Conservation (phyloP, 1,284 basidiomycete species). For the Heterobasidion irregulare region DNA sequence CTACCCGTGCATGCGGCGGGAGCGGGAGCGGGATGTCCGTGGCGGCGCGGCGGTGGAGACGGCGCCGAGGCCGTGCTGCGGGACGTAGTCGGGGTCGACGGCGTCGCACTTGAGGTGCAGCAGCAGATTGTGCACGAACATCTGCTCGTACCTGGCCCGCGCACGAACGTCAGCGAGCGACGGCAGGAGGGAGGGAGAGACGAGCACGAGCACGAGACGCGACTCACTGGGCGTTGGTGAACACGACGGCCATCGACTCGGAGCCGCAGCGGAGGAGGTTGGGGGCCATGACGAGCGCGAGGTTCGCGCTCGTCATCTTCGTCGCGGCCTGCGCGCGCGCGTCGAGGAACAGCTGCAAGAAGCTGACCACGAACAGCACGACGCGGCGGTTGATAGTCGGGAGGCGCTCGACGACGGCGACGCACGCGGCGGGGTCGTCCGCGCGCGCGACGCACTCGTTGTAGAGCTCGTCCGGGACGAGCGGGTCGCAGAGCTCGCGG, state of each 20-base stretch:
- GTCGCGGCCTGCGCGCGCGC: conserved; percentile 64
- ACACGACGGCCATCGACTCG: conserved; percentile 77
- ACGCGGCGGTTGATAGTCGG: conserved; percentile 82
- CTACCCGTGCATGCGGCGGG: conserved; percentile 23
- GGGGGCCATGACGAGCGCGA: conserved; percentile 82
- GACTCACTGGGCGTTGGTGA: conserved; percentile 80
- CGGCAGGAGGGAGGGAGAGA: not conserved
- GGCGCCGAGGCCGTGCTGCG: conserved; percentile 69
- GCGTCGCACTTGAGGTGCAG: conserved; percentile 69
- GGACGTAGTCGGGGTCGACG: conserved; percentile 67
- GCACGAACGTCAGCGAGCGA: too few relatives aligned
- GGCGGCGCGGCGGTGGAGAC: conserved; percentile 29
- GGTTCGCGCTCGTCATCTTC: conserved; percentile 80
- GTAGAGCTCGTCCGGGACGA: conserved; percentile 82
- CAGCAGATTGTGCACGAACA: conserved; percentile 79
- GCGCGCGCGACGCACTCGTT: conserved; percentile 77
- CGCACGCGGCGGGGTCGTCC: conserved; percentile 56
- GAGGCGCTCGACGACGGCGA: conserved; percentile 67
- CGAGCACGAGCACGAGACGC: not conserved
- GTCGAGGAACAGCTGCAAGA: conserved; percentile 81
- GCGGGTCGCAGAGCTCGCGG: conserved; percentile 80
- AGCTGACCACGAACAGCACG: conserved; percentile 80
- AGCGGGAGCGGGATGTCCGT: conserved; percentile 38
- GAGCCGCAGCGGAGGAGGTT: conserved; percentile 80
- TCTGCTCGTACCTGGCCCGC: conserved; percentile 66